These are phyloP conservation scores for Aspergillus sp. DNA, from an alignment of 2,329 filamentous ascomycete species.

Conservation along the genomic window DNA sequence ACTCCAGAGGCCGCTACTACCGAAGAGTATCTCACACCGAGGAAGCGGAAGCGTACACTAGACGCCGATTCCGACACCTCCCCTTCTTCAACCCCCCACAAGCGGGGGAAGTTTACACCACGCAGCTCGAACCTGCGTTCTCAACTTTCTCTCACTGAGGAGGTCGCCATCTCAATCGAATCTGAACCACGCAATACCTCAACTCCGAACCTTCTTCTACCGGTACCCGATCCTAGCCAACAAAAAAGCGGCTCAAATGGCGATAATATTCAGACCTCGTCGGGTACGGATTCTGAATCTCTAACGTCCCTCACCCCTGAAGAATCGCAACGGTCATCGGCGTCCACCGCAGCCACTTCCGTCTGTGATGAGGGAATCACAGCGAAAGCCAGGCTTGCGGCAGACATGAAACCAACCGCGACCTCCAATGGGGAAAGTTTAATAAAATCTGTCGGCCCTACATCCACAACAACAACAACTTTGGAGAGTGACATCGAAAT, in stretches of 20 bases:
- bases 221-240: not conserved
- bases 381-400: slow-evolving; percentile 25
- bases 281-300: slow-evolving; percentile 26
- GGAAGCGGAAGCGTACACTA: slow-evolving; percentile 29
- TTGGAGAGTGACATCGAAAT: slow-evolving; percentile 30
- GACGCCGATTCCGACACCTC: slow-evolving; percentile 30
- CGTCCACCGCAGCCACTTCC: slow-evolving; percentile 40
- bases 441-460: not conserved
- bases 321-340: slow-evolving; percentile 33
- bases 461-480: slow-evolving; percentile 27
- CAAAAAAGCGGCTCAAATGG: slow-evolving; percentile 3
- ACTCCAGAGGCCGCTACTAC: slow-evolving; percentile 29
- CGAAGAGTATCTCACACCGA: slow-evolving; percentile 21
- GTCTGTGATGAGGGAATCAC: slow-evolving; percentile 26
- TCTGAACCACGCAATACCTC: slow-evolving; percentile 14
- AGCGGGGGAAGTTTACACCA: slow-evolving; percentile 33
- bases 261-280: slow-evolving; percentile 12
- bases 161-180: slow-evolving; percentile 26
- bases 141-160: slow-evolving; percentile 37
- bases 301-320: slow-evolving; percentile 28
- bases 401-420: slow-evolving; percentile 3
- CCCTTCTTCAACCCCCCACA: slow-evolving; percentile 30
- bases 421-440: not conserved
- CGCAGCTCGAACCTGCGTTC: slow-evolving; percentile 38
- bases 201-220: not conserved